A percentile compares a stretch with the other conserved stretches of the same genome.
These are phyloP conservation scores for Arthrobotrys conoides DNA, from an alignment of 2,329 filamentous ascomycete species.

Conservation along the genomic window DNA sequence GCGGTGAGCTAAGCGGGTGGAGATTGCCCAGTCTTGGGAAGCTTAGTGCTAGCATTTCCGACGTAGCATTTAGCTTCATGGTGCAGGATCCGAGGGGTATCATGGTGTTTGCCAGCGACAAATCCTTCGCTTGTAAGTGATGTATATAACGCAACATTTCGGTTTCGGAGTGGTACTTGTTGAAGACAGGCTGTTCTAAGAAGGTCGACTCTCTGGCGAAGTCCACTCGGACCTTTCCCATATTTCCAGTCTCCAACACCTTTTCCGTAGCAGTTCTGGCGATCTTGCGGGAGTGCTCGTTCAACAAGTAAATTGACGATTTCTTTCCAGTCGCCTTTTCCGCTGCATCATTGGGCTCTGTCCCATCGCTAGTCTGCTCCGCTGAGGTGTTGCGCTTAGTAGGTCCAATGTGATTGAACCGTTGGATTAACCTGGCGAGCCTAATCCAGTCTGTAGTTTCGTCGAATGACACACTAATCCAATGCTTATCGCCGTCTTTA, in stretches of 20 bases:
- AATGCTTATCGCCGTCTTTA: neutral
- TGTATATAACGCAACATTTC: conserved; percentile 94
- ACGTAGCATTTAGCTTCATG: conserved; percentile 96
- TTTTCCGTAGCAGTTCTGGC: conserved; percentile 13
- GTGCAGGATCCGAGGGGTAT: conserved; percentile 97
- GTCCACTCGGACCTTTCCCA: conserved; percentile 68
- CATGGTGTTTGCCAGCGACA: conserved; percentile 96
- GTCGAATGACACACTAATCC: conserved; percentile 45
- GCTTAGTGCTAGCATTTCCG: conserved; percentile 90
- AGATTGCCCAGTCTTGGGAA: conserved; percentile 81
- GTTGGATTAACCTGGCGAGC: neutral
- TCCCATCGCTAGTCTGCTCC: no score
- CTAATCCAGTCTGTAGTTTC: conserved; percentile 14
- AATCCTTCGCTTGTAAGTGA: conserved; percentile 91
- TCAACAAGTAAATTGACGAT: neutral
- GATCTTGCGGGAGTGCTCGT: neutral
- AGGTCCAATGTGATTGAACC: conserved; percentile 7
- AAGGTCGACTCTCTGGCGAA: conserved; percentile 81
- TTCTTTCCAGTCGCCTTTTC: neutral
- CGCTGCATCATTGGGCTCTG: no score
- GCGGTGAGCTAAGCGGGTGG: conserved; percentile 81
- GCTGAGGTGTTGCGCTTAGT: neutral
- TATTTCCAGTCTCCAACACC: conserved; percentile 12
- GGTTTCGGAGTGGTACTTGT: conserved; percentile 93
- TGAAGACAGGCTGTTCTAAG: conserved; percentile 93